Conservation (phyloP, 768 basidiomycete species). For the Podaxis sp. region DNA sequence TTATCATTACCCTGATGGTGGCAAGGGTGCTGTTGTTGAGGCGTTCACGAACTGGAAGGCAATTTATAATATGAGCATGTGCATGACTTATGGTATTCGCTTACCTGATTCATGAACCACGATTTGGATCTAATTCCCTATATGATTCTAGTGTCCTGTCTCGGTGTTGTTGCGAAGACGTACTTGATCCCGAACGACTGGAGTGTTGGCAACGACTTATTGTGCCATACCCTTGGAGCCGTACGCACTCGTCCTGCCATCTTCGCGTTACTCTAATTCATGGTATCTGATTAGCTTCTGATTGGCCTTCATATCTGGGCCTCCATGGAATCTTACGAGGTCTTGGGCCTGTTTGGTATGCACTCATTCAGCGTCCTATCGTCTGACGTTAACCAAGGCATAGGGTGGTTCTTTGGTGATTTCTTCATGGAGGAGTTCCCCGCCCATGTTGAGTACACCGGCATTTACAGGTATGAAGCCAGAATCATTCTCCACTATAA, state of each 20-base stretch:
- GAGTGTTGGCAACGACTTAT: slow-evolving; percentile 83
- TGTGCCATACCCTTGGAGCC: slow-evolving; percentile 85
- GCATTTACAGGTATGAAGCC: slow-evolving; percentile 79
- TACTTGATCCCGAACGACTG: slow-evolving; percentile 82
- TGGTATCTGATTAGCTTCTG: slow-evolving; percentile 54
- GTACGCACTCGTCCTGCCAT: slow-evolving; percentile 45
- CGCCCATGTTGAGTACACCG: slow-evolving; percentile 87
- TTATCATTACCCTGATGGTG: slow-evolving; percentile 83
- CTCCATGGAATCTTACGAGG: slow-evolving; percentile 86
- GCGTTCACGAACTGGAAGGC: slow-evolving; percentile 96
- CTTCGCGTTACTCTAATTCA: background rate
- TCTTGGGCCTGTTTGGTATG: slow-evolving; percentile 88
- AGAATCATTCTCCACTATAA: background rate
- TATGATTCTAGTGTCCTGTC: slow-evolving; percentile 66
- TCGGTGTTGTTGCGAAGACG: slow-evolving; percentile 86
- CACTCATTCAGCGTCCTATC: background rate
- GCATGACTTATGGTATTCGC: slow-evolving; percentile 86
- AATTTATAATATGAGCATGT: slow-evolving; percentile 88
- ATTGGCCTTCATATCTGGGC: slow-evolving; percentile 92
- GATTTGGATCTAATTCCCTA: slow-evolving; percentile 9
- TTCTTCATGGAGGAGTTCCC: slow-evolving; percentile 97
- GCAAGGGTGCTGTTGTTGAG: slow-evolving; percentile 81
- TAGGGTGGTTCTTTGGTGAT: slow-evolving; percentile 98
- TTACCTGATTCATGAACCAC: background rate
- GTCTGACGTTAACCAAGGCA: background rate